A percentile compares a stretch with the other conserved stretches of the same genome.
phyloP scores from a whole-genome alignment of 179 eudicot genomes.

The Silene noctiflora region DNA sequence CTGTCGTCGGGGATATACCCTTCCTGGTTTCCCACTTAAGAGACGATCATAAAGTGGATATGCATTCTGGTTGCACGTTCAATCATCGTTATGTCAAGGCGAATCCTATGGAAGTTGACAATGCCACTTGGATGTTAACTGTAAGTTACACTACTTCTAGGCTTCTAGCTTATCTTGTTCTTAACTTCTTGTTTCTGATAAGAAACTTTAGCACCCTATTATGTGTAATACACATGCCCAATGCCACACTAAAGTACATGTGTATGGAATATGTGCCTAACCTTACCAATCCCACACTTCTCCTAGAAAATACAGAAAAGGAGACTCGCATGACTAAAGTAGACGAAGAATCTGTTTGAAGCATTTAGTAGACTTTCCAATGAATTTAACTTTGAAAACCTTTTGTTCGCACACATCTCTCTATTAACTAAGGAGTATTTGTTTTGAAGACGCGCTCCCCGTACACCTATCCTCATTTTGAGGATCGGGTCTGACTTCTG shows the following conservation, averaged over 20 bases:
- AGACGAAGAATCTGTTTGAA: slow-evolving; percentile 1
- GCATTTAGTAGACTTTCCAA: neutral
- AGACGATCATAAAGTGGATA: slow-evolving; percentile 48
- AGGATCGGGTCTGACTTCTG: neutral
- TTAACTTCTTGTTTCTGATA: neutral
- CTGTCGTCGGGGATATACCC: slow-evolving; percentile 42
- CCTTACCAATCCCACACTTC: neutral
- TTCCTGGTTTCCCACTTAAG: slow-evolving; percentile 37
- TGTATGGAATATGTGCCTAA: neutral
- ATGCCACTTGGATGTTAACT: slow-evolving; percentile 50
- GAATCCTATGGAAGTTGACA: slow-evolving; percentile 40
- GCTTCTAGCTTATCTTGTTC: neutral
- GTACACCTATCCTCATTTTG: too few relatives aligned
- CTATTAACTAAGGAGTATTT: neutral
- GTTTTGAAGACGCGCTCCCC: neutral
- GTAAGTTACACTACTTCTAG: slow-evolving; percentile 21
- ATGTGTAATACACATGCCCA: neutral
- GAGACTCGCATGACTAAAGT: neutral
- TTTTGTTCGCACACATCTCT: neutral
- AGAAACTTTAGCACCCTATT: too few relatives aligned
- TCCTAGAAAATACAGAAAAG: neutral
- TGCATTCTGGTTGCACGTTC: slow-evolving; percentile 45
- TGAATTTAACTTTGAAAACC: neutral
- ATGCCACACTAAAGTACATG: too few relatives aligned
- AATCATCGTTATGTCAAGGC: slow-evolving; percentile 54